Base-by-base conservation (phyloP, 2,329 filamentous ascomycete genomes). In the Metarhizium album region DNA sequence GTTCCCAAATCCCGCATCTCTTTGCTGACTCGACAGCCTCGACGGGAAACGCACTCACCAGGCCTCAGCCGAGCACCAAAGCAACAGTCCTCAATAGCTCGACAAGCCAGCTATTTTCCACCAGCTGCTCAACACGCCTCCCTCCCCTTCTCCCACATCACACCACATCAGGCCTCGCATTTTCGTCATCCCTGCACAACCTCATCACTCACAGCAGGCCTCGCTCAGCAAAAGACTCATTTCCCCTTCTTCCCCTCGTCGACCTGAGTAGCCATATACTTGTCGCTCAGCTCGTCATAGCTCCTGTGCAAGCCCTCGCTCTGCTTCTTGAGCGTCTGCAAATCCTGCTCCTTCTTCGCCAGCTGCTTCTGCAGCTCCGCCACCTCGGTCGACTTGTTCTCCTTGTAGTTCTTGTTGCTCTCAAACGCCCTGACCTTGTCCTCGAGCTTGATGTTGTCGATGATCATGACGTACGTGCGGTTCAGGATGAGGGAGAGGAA, bases 401-500 rank as follows among this genome's bases (percentile, higher is more conserved):
- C 81, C 51, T 82, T 75, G 54, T 82, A 81, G 49, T 93, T 74
- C 72, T 87, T 87, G 60, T 81, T 79, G 55, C 79, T 78, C 75
- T 94, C 88, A 68, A 87, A 84, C 57, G 80, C 74, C 78, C 89
- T 90, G 66, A 96, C 74, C 74, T 88, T 87, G 72, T 95, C 89
- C 75, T 98, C 91, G 49, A 98, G 85, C 56, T 88, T 75, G 64
- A 96, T 86, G 48, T 87, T 82, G 61, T 96, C 90, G 58, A 95
- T 80, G 64, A 96, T 95, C 87, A 97, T 91, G 64, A 85, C 87
- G 76, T 97, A 98, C 65, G 93, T 98, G 66, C 93, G 91, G 83
- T 98, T 97, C 67, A 94, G 87, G 71, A 98, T 98, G 57, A 98
- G 79, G 49, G 91, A 97, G 55, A 98, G 85, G 82, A 98, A 97